Conservation (phyloP, 345 rosid species). For the Leavenworthia alabamica region DNA sequence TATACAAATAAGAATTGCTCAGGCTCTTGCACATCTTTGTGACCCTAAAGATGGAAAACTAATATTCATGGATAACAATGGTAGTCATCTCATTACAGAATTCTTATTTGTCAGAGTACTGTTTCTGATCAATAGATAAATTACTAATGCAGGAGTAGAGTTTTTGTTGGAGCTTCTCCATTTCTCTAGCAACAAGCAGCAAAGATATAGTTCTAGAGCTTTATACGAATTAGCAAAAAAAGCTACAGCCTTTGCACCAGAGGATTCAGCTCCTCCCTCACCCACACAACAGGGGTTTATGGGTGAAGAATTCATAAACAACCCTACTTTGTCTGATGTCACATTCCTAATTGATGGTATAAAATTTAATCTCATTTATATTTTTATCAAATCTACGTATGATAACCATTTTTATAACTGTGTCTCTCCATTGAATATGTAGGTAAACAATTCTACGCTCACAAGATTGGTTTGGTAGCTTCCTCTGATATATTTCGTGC, state of each 20-base stretch:
- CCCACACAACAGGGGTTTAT: conserved; percentile 60
- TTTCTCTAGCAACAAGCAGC: conserved; percentile 46
- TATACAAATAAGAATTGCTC: conserved; percentile 50
- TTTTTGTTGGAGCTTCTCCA: conserved; percentile 50
- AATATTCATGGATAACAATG: conserved; percentile 57
- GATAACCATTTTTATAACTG: neutral
- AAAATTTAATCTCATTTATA: neutral
- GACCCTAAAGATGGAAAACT: conserved; percentile 45
- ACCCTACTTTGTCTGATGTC: conserved; percentile 60
- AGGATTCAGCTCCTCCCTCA: conserved; percentile 58
- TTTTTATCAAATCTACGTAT: neutral
- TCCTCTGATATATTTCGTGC: conserved; percentile 76
- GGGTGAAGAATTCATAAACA: conserved; percentile 67
- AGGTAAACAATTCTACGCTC: conserved; percentile 68
- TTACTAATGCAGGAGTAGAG: conserved; percentile 41
- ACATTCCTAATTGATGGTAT: conserved; percentile 66
- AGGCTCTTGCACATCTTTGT: conserved; percentile 73
- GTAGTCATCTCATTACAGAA: conserved; percentile 28
- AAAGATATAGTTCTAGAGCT: conserved; percentile 46
- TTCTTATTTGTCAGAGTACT: neutral
- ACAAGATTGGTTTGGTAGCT: conserved; percentile 69
- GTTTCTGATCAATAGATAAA: neutral
- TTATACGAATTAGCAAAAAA: conserved; percentile 52
- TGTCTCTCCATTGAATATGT: conserved; percentile 8
- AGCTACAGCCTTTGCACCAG: conserved; percentile 40